A percentile compares a stretch with the other conserved stretches of the same genome.
phyloP scores from a whole-genome alignment of 176 grass and related monocot genomes.

The Aegilops longissima region DNA sequence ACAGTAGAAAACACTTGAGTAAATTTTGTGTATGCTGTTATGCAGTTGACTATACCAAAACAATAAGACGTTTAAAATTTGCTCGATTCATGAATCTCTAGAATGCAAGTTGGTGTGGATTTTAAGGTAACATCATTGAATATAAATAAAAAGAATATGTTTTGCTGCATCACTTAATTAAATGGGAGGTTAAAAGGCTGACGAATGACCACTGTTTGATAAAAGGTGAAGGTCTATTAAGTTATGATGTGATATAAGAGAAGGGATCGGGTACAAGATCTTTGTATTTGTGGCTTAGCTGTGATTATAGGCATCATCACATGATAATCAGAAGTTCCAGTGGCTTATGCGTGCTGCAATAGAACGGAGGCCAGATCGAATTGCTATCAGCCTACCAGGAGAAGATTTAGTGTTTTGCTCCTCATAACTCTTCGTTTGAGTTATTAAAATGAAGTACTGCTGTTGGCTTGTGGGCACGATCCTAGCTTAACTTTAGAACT shows the following conservation, averaged over 20 bases:
- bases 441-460: neutral
- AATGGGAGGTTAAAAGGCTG: neutral
- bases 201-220: neutral
- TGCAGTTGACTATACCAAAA: neutral
- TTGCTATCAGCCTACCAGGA: neutral
- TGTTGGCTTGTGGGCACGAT: neutral
- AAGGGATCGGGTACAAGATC: neutral
- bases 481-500: neutral
- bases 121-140: neutral
- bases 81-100: neutral
- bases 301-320: neutral
- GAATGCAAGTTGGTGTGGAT: neutral
- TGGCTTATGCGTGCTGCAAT: neutral
- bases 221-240: neutral
- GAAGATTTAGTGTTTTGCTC: neutral
- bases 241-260: slow-evolving; percentile 3
- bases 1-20: neutral
- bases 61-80: neutral
- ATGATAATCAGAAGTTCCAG: slow-evolving; percentile 2
- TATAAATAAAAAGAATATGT: neutral
- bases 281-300: neutral
- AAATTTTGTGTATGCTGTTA: neutral
- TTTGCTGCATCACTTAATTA: neutral
- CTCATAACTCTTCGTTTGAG: neutral
- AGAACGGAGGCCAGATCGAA: neutral